Conservation (phyloP, 768 basidiomycete genomes). For the Naganishia onofrii region DNA sequence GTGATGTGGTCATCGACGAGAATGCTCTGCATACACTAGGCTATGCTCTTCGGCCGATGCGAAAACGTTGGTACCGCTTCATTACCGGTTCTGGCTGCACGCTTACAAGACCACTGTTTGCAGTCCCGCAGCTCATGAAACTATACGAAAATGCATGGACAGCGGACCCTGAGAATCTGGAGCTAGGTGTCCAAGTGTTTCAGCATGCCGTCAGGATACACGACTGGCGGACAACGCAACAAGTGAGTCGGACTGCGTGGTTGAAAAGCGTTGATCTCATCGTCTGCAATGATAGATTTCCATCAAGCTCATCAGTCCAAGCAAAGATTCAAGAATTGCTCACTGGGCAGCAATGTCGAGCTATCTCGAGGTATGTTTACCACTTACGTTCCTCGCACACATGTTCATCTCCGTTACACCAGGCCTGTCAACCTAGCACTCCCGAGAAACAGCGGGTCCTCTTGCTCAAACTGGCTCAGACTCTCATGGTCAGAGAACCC, state of each 20-base stretch:
- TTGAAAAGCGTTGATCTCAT: not conserved
- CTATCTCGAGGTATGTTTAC: conserved; percentile 28
- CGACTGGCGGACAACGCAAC: conserved; percentile 14
- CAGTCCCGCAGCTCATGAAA: conserved; percentile 17
- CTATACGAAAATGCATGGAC: conserved; percentile 18
- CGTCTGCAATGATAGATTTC: not conserved
- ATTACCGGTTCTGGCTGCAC: not conserved
- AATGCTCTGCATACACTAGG: conserved; percentile 3
- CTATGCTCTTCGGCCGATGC: conserved; percentile 14
- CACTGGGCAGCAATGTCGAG: conserved; percentile 29
- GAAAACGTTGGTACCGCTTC: not conserved
- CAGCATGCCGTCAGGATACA: conserved; percentile 14
- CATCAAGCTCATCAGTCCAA: conserved; percentile 19
- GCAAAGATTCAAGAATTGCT: conserved; percentile 23
- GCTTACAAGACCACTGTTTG: not conserved
- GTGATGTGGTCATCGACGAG: conserved; percentile 15
- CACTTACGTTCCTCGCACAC: too few species aligned
- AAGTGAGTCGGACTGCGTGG: not conserved
- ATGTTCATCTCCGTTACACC: too few species aligned
- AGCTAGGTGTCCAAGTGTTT: conserved; percentile 20
- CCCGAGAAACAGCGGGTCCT: conserved; percentile 1
- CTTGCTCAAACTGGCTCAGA: conserved; percentile 15
- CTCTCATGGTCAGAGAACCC: conserved; percentile 7
- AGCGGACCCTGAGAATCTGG: conserved; percentile 15
- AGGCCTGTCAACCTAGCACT: conserved; percentile 19